Conservation (phyloP, 441 rosid genomes). For the Euphorbia schlechtendalii region DNA sequence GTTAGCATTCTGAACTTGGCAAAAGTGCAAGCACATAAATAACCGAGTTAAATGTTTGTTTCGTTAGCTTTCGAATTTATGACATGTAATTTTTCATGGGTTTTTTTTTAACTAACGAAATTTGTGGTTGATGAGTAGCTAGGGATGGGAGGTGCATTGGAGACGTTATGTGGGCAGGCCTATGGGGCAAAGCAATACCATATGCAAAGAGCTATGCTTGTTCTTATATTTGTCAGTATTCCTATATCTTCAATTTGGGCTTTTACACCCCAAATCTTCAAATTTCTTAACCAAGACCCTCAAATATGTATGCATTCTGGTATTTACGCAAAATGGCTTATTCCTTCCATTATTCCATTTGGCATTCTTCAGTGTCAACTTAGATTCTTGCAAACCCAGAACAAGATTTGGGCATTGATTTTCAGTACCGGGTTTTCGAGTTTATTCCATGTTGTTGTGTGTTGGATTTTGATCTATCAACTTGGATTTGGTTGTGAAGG, state of each 20-base stretch:
- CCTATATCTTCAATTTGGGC: constrained; percentile 32
- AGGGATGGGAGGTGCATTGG: constrained; percentile 43
- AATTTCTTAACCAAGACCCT: constrained; percentile 27
- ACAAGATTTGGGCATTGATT: constrained; percentile 27
- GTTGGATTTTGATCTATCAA: constrained; percentile 26
- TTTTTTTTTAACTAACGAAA: too few species aligned
- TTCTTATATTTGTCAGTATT: constrained; percentile 23
- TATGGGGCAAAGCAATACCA: constrained; percentile 38
- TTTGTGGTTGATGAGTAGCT: constrained; percentile 17
- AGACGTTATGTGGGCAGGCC: constrained; percentile 42
- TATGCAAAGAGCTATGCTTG: constrained; percentile 38
- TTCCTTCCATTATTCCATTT: constrained; percentile 32
- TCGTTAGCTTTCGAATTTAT: too few species aligned
- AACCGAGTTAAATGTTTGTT: too few species aligned
- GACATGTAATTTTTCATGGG: too few species aligned
- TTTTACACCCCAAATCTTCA: constrained; percentile 25
- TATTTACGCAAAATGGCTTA: constrained; percentile 29
- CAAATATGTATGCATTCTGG: constrained; percentile 31
- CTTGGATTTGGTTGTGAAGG: constrained; percentile 27
- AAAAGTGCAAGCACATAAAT: too few species aligned
- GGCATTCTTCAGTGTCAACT: constrained; percentile 28
- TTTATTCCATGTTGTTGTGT: constrained; percentile 24
- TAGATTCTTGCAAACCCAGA: constrained; percentile 36
- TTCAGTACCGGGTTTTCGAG: constrained; percentile 18
- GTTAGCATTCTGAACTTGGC: too few species aligned